These are phyloP conservation scores for Vitis hybrid DNA, from an alignment of 177 flowering plant species.

Conservation along the genomic window DNA sequence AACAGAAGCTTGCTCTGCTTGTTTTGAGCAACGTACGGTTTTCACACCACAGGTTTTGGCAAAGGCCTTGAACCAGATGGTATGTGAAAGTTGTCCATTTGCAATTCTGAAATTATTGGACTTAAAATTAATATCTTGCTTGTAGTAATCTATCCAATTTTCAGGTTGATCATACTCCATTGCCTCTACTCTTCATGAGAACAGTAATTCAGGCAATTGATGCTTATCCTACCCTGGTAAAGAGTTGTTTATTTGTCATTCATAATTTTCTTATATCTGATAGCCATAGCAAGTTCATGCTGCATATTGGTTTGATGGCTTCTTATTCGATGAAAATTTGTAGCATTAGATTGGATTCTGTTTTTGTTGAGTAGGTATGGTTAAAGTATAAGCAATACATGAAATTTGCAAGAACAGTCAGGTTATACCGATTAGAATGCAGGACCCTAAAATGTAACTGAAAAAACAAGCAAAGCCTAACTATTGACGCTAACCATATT, in stretches of 20 bases:
- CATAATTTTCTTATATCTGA: neutral
- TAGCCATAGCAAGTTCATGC: neutral
- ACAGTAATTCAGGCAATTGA: conserved; percentile 97
- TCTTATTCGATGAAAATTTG: neutral
- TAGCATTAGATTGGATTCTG: too few relatives aligned
- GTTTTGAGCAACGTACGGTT: conserved; percentile 98
- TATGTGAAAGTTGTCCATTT: conserved; percentile 24
- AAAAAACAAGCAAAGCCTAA: too few relatives aligned
- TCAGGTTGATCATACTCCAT: conserved; percentile 90
- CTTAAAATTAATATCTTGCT: neutral
- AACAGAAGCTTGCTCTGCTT: conserved; percentile 94
- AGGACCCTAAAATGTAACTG: too few relatives aligned
- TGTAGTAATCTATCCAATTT: conserved; percentile 9
- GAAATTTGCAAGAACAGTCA: too few relatives aligned
- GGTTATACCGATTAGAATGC: too few relatives aligned
- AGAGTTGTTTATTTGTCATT: neutral
- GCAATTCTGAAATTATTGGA: neutral
- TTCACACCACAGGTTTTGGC: conserved; percentile 95
- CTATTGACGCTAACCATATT: too few relatives aligned
- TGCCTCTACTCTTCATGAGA: conserved; percentile 96
- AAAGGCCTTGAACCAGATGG: conserved; percentile 91
- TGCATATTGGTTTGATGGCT: neutral
- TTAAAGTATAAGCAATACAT: too few relatives aligned
- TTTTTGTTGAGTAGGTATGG: too few relatives aligned
- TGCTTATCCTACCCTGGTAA: conserved; percentile 92